Percentiles rank a stretch among this genome's conserved stretches.
Conservation (phyloP, 1,284 basidiomycete species). For the Lignosus rhinocerotis region DNA sequence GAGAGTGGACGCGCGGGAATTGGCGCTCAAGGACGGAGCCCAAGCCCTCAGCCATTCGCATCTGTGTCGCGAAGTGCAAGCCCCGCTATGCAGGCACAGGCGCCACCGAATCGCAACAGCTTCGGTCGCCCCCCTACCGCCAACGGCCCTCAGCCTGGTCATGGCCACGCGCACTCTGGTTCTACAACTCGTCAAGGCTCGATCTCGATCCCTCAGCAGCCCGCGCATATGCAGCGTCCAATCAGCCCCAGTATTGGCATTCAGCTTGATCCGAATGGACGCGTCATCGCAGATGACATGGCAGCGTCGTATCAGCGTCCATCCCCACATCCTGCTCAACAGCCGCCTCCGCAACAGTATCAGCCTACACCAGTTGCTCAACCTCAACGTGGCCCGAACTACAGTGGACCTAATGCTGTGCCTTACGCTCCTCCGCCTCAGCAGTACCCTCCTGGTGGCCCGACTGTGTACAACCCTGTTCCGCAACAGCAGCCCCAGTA, state of each 20-base stretch:
- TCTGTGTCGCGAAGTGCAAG: slow-evolving; percentile 48
- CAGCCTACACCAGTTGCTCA: slow-evolving; percentile 25
- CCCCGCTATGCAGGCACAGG: slow-evolving; percentile 34
- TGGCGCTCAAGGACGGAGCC: slow-evolving; percentile 67
- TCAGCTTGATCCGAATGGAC: slow-evolving; percentile 73
- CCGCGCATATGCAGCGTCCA: slow-evolving; percentile 33
- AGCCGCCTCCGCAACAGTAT: slow-evolving; percentile 27
- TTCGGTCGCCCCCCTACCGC: slow-evolving; percentile 22
- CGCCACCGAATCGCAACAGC: slow-evolving; percentile 24
- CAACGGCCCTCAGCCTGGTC: slow-evolving; percentile 13
- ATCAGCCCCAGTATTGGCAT: slow-evolving; percentile 65
- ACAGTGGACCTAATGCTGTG: slow-evolving; percentile 22
- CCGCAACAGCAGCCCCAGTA: slow-evolving; percentile 25
- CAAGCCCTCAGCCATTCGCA: slow-evolving; percentile 58
- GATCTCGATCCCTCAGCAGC: slow-evolving; percentile 29
- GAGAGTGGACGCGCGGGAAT: slow-evolving; percentile 74
- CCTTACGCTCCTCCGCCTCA: slow-evolving; percentile 21
- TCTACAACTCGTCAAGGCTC: slow-evolving; percentile 21
- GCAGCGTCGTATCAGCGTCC: slow-evolving; percentile 52
- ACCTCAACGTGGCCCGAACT: slow-evolving; percentile 32
- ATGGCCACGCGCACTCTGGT: slow-evolving; percentile 19
- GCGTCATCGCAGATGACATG: slow-evolving; percentile 81
- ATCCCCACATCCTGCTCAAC: slow-evolving; percentile 31
- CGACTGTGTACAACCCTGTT: slow-evolving; percentile 17
- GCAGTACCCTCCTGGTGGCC: slow-evolving; percentile 24